Evolutionary conservation across 352 stramenopile species (phyloP).

Genomic region (Phytophthora parvispora): DNA sequence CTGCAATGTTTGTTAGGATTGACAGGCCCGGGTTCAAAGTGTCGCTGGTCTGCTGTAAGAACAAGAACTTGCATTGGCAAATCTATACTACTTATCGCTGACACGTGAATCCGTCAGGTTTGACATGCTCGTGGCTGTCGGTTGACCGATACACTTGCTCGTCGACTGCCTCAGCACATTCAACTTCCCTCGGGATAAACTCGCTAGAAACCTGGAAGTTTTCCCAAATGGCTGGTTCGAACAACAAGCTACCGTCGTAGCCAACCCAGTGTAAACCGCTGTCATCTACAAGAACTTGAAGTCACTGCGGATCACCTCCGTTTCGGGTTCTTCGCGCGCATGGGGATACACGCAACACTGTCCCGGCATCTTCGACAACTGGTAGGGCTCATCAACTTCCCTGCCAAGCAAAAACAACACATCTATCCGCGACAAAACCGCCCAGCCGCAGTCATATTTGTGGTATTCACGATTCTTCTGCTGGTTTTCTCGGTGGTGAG

Average conservation of each 20-base stretch:
- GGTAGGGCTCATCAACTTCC: not conserved
- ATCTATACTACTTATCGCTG: too few relatives aligned
- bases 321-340: slow-evolving; percentile 35
- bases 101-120: slow-evolving; percentile 34
- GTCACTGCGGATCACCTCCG: slow-evolving; percentile 40
- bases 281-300: slow-evolving; percentile 40
- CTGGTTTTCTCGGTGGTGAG: slow-evolving; percentile 28
- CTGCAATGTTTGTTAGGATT: slow-evolving; percentile 19
- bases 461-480: slow-evolving; percentile 12
- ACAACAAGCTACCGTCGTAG: slow-evolving; percentile 23
- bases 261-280: slow-evolving; percentile 25
- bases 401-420: not conserved
- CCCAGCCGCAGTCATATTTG: slow-evolving; percentile 6
- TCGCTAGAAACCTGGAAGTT: slow-evolving; percentile 35
- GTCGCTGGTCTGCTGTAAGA: slow-evolving; percentile 18
- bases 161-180: slow-evolving; percentile 43
- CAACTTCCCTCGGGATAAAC: slow-evolving; percentile 32
- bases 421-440: slow-evolving; percentile 23
- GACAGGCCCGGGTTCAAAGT: slow-evolving; percentile 9
- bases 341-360: slow-evolving; percentile 37
- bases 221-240: slow-evolving; percentile 37
- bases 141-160: slow-evolving; percentile 41
- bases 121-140: slow-evolving; percentile 40
- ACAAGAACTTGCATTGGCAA: not conserved
- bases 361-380: not conserved